Evolutionary conservation across 345 rosid species (phyloP).

Genomic region (Cardamine resedifolia): DNA sequence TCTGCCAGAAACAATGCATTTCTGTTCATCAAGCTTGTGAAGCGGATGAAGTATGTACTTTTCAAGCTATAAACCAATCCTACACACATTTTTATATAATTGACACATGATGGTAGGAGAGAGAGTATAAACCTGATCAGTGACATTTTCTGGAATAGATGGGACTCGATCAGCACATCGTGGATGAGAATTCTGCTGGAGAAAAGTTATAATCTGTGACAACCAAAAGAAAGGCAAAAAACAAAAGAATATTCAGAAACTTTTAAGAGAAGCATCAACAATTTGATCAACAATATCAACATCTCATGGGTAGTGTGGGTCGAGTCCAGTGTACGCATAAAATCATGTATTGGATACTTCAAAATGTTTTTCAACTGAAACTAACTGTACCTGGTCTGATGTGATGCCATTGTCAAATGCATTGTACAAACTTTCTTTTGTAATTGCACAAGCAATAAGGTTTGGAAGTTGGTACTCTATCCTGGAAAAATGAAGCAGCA

Average conservation of each 20-base stretch:
- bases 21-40: not conserved
- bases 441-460: conserved; percentile 84
- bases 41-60: not conserved
- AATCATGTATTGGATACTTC: not conserved
- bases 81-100: not conserved
- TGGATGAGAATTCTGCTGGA: conserved; percentile 94
- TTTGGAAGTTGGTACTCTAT: conserved; percentile 95
- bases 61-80: conserved; percentile 12
- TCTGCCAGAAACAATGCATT: conserved; percentile 45
- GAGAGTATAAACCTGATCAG: conserved; percentile 68
- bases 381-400: conserved; percentile 64
- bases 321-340: not conserved
- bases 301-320: conserved; percentile 9
- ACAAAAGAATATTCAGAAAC: not conserved
- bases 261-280: conserved; percentile 6
- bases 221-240: conserved; percentile 8
- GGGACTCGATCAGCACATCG: conserved; percentile 79
- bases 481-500: conserved; percentile 47
- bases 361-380: not conserved
- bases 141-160: conserved; percentile 88
- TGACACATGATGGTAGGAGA: conserved; percentile 11
- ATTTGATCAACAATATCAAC: not conserved
- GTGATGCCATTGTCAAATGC: conserved; percentile 96
- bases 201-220: conserved; percentile 71
- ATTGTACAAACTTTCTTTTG: conserved; percentile 82